Evolutionary conservation across 2,329 filamentous ascomycete species (phyloP), one percentile per base, ranked within the genome.

Genomic region (Didymella glomerata): DNA sequence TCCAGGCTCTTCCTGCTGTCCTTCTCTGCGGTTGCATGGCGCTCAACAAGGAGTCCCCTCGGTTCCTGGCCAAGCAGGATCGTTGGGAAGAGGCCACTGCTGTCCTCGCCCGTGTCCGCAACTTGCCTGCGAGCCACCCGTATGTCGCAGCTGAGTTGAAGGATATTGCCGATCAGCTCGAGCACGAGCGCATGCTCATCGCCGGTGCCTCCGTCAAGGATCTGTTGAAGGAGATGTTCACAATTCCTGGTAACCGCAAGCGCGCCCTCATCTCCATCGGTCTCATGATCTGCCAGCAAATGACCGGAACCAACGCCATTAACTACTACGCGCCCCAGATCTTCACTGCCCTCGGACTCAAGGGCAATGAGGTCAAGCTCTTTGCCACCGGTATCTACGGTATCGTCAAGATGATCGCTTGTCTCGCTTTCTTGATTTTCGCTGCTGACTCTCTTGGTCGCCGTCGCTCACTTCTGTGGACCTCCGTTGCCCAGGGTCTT

Each of bases 351-450:
- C 80, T 91, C 2, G 89, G 89, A 18, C 81, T 92, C 54, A 78
- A 69, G 1, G 83, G 81, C 13, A 86, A 83, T 6, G 74, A 83
- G 38, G 82, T 84, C 40, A 85, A 84, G 18, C 84, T 92, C 24
- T 90, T 92, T 72, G 88, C 90, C 4, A 91, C 89, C 0, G 89
- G 90, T 40, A 84, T 92, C 64, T 92, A 91, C 71, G 89, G 89
- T 5, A 83, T 91, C 53, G 85, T 90, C 55, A 92, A 92, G 75
- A 87, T 89, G 77, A 76, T 81, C 10, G 84, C 86, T 38, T 90
- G 87, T 69, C 81, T 83, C 5, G 70, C 82, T 52, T 92, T 91
- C 80, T 81, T 92, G 25, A 71, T 89, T 64, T 88, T 90, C 66
- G 84, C 85, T 14, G 88, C 87, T 59, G 90, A 92, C 72, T 88